phyloP scores from a whole-genome alignment of 2,329 filamentous ascomycete species.

The Seiridium cupressi region DNA sequence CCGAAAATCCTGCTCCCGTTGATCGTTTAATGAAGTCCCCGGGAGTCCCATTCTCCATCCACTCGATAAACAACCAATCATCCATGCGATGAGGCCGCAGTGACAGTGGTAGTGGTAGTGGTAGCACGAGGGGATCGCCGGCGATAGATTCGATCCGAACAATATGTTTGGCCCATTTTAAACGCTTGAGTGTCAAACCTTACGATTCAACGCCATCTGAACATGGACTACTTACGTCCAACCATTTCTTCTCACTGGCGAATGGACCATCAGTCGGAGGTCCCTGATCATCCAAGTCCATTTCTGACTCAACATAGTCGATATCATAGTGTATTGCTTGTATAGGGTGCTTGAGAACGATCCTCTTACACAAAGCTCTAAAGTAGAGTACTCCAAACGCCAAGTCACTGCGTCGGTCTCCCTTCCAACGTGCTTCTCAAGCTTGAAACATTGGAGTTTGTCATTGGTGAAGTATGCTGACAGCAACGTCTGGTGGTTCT shows the following conservation, averaged over 20 bases:
- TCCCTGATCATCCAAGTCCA: neutral
- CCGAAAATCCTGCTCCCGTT: neutral
- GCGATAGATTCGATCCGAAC: neutral
- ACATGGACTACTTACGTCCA: too few relatives aligned
- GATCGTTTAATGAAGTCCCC: neutral
- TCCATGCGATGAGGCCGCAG: neutral
- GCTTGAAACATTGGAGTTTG: neutral
- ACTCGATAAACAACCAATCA: neutral
- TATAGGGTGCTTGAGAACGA: neutral
- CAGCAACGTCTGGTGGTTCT: too few relatives aligned
- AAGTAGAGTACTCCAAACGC: neutral
- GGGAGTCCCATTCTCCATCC: neutral
- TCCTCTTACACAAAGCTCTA: neutral
- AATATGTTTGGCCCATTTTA: neutral
- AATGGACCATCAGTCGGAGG: too few relatives aligned
- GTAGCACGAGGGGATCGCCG: neutral
- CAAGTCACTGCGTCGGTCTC: neutral
- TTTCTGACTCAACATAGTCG: neutral
- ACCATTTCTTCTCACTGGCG: too few relatives aligned
- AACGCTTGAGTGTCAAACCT: too few relatives aligned
- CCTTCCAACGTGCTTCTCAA: neutral
- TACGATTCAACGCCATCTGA: too few relatives aligned
- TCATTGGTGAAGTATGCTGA: neutral
- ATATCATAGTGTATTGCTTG: neutral
- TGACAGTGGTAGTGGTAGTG: too few relatives aligned